Evolutionary conservation across 2,329 filamentous ascomycete species (phyloP).

Genomic region (Geoglossum cookeanum): DNA sequence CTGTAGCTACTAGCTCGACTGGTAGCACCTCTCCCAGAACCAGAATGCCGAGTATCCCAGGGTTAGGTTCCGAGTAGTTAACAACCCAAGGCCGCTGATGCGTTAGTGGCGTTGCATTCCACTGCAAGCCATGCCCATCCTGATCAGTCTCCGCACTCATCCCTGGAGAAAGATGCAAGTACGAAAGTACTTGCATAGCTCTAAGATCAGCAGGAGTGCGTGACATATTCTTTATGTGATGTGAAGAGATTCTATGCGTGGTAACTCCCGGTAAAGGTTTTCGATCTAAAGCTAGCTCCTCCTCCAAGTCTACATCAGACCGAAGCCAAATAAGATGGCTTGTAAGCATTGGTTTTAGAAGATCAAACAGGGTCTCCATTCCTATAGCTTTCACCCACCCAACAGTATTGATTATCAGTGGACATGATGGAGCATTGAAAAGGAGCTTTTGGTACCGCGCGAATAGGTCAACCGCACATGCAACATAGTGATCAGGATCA

Average conservation of each 20-base stretch:
- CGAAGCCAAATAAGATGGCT: conserved; percentile 51
- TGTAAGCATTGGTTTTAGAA: conserved; percentile 35
- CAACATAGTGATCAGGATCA: conserved; percentile 46
- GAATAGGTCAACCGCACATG: conserved; percentile 44
- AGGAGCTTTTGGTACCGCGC: conserved; percentile 33
- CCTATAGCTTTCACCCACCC: conserved; percentile 57
- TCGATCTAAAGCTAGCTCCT: conserved; percentile 23
- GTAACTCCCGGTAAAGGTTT: conserved; percentile 20
- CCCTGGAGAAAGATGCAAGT: conserved; percentile 39
- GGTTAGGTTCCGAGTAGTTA: conserved; percentile 30
- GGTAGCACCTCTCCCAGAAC: conserved; percentile 47
- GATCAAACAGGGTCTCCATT: conserved; percentile 39
- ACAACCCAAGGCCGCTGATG: conserved; percentile 41
- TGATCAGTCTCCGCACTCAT: conserved; percentile 10
- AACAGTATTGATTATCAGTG: conserved; percentile 54
- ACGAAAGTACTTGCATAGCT: conserved; percentile 62
- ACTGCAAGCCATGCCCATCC: conserved; percentile 19
- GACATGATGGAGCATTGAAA: conserved; percentile 24
- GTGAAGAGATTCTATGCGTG: conserved; percentile 38
- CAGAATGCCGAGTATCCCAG: conserved; percentile 44
- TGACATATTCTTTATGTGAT: conserved; percentile 33
- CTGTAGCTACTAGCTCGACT: conserved; percentile 37
- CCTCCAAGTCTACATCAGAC: conserved; percentile 35
- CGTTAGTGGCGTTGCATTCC: conserved; percentile 37
- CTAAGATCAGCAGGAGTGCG: conserved; percentile 47